Conservation (phyloP, 805 yeast genomes). For the Cyberlindnera samutprakarnensis region DNA sequence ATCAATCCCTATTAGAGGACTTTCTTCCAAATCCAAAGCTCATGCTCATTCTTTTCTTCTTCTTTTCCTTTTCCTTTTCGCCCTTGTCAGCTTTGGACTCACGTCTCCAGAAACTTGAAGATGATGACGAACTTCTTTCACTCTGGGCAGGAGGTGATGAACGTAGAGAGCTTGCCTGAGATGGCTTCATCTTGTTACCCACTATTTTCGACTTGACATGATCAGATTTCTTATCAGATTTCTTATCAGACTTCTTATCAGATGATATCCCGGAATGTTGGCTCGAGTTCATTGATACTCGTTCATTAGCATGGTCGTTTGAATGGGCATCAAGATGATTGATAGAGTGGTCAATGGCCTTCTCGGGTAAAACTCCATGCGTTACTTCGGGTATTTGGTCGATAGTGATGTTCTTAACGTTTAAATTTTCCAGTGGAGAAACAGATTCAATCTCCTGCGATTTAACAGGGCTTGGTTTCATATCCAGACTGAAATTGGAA, state of each 20-base stretch:
- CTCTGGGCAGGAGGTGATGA: too few species aligned
- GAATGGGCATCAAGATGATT: too few species aligned
- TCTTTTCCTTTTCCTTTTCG: slow-evolving; percentile 5
- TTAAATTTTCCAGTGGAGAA: slow-evolving; percentile 17
- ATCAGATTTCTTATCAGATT: background rate
- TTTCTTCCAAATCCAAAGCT: slow-evolving; percentile 11
- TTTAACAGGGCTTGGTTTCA: slow-evolving; percentile 4
- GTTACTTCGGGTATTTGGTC: too few species aligned
- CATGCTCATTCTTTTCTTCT: slow-evolving; percentile 21
- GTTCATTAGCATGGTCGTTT: too few species aligned
- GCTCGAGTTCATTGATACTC: slow-evolving; percentile 12
- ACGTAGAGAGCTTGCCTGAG: background rate
- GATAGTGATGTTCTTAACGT: too few species aligned
- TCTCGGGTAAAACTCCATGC: too few species aligned
- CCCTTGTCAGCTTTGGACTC: slow-evolving; percentile 6
- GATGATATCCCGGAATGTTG: slow-evolving; percentile 15
- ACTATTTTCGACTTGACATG: background rate
- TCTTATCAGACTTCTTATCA: slow-evolving; percentile 2
- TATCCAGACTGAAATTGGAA: slow-evolving; percentile 8
- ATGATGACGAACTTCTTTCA: background rate
- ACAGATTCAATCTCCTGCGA: slow-evolving; percentile 7
- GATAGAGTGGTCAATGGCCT: slow-evolving; percentile 9
- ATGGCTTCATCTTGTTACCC: too few species aligned
- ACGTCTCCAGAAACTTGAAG: slow-evolving; percentile 15
- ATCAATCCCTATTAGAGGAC: too few species aligned